These are phyloP conservation scores for Ustilago trichophora DNA, from an alignment of 1,284 basidiomycete genomes.

Conservation along the genomic window DNA sequence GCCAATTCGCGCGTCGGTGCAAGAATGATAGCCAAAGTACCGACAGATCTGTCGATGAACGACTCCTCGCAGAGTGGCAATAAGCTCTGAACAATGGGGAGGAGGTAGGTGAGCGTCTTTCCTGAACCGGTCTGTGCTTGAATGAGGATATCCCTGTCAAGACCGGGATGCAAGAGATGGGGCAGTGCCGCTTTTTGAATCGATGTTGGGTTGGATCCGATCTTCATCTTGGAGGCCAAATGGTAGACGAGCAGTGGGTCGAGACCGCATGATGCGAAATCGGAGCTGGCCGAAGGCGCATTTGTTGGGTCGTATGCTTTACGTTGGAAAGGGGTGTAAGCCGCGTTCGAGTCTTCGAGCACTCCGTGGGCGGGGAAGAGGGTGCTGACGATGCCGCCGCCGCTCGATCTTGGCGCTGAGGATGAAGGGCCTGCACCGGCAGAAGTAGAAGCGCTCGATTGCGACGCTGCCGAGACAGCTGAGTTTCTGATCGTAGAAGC, in stretches of 20 bases:
- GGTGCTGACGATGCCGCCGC: constrained; percentile 21
- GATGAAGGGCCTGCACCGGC: constrained; percentile 7
- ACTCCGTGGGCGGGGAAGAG: constrained; percentile 37
- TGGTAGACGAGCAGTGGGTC: constrained; percentile 83
- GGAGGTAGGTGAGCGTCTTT: constrained; percentile 92
- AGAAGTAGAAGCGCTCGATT: constrained; percentile 4
- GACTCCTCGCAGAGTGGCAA: constrained; percentile 83
- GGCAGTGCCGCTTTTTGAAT: constrained; percentile 87
- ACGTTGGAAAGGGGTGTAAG: constrained; percentile 7
- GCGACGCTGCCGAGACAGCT: not conserved
- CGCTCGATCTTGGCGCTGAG: constrained; percentile 4
- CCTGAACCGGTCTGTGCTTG: constrained; percentile 98
- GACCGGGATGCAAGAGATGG: constrained; percentile 71
- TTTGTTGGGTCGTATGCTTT: constrained; percentile 55
- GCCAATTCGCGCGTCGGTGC: constrained; percentile 94
- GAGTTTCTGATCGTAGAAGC: constrained; percentile 3
- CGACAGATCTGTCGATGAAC: constrained; percentile 76
- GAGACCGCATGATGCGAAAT: constrained; percentile 73
- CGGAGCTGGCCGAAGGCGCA: constrained; percentile 67
- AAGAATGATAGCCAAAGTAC: constrained; percentile 92
- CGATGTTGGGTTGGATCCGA: constrained; percentile 81
- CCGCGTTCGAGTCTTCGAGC: constrained; percentile 15
- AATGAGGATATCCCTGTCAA: constrained; percentile 83
- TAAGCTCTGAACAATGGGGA: constrained; percentile 94
- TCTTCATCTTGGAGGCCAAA: constrained; percentile 81